Conservation (phyloP, 2,329 filamentous ascomycete genomes). For the Pezicula neosporulosa region DNA sequence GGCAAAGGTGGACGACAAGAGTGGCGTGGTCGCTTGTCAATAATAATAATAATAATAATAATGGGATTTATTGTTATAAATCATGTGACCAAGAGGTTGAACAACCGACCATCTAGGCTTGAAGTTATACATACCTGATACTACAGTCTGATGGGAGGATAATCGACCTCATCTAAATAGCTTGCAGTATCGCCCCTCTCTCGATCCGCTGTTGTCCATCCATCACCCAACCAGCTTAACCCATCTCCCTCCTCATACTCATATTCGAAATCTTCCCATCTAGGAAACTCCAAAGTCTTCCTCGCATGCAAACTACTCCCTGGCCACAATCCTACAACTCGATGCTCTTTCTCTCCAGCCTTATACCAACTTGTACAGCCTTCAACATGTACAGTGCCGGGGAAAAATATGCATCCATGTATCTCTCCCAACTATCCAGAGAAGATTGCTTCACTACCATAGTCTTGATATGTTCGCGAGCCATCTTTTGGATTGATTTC, state of each 20-base stretch:
- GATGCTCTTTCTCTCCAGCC: conserved; percentile 36
- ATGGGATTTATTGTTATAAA: too few relatives aligned
- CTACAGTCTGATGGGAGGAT: not conserved
- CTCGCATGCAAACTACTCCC: conserved; percentile 60
- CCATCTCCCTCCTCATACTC: not conserved
- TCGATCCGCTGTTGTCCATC: not conserved
- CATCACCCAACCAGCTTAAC: conserved; percentile 1
- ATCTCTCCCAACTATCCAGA: conserved; percentile 56
- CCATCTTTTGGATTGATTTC: conserved; percentile 49
- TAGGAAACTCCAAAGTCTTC: conserved; percentile 46
- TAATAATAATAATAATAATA: too few relatives aligned
- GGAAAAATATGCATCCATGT: conserved; percentile 52
- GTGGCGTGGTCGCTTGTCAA: too few relatives aligned
- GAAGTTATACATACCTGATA: too few relatives aligned
- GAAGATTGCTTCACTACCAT: conserved; percentile 40
- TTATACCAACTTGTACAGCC: conserved; percentile 71
- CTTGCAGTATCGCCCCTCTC: not conserved
- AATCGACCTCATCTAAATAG: not conserved
- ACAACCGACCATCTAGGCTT: too few relatives aligned
- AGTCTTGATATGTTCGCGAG: conserved; percentile 44
- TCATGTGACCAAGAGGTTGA: too few relatives aligned
- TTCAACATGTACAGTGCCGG: conserved; percentile 50
- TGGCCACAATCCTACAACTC: conserved; percentile 39
- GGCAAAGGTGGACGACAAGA: too few relatives aligned
- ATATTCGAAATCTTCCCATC: conserved; percentile 55